These are phyloP conservation scores for Ceratorhiza oryzae-sativae DNA, from an alignment of 1,284 basidiomycete genomes.

Conservation along the genomic window DNA sequence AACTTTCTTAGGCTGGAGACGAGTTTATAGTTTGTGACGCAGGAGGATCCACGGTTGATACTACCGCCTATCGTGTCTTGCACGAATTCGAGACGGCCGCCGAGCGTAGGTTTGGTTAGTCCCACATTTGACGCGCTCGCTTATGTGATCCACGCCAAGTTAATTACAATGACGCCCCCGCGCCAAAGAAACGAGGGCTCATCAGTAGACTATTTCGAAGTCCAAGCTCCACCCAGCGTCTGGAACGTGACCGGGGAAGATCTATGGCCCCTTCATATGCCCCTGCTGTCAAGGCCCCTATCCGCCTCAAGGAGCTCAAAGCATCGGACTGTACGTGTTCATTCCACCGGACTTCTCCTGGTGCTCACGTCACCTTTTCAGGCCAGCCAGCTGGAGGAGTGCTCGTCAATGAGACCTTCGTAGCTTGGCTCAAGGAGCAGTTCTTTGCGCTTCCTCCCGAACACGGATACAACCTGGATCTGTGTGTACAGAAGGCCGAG, in stretches of 20 bases:
- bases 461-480: not conserved
- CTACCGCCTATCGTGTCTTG: slow-evolving; percentile 36
- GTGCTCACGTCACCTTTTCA: not conserved
- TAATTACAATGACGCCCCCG: not conserved
- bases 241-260: too few relatives aligned
- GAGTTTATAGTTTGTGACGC: slow-evolving; percentile 42
- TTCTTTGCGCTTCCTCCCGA: not conserved
- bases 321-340: not conserved
- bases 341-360: not conserved
- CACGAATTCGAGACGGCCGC: not conserved
- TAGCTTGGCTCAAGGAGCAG: not conserved
- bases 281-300: not conserved
- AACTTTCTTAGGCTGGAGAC: not conserved
- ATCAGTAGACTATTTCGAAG: too few relatives aligned
- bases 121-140: too few relatives aligned
- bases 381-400: slow-evolving; percentile 23
- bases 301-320: slow-evolving; percentile 19
- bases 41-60: slow-evolving; percentile 43
- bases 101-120: too few relatives aligned
- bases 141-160: not conserved
- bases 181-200: not conserved
- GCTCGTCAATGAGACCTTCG: slow-evolving; percentile 6
- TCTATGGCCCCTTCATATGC: too few relatives aligned
- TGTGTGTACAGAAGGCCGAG: slow-evolving; percentile 15
- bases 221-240: too few relatives aligned